A percentile compares a stretch with the other conserved stretches of the same genome.
Conservation (phyloP, 805 yeast genomes). For the Wickerhamiella spandovensis region DNA sequence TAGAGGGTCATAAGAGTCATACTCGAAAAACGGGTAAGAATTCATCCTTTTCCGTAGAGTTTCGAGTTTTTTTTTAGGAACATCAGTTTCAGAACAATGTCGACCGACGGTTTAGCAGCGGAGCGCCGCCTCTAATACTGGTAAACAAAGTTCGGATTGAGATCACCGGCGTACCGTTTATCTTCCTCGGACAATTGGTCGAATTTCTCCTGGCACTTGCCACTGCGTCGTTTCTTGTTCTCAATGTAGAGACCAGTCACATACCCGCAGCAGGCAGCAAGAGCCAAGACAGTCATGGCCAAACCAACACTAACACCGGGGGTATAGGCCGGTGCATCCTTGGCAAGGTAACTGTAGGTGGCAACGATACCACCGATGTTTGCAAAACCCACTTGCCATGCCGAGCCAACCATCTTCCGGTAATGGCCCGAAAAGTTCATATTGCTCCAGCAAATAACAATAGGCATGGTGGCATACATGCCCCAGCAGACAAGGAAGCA, state of each 20-base stretch:
- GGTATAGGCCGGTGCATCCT: conserved; percentile 44
- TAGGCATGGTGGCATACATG: conserved; percentile 51
- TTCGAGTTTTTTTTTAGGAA: no score
- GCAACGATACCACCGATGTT: conserved; percentile 63
- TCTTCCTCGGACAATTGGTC: conserved; percentile 14
- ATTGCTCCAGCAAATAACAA: conserved; percentile 52
- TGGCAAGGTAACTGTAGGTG: conserved; percentile 39
- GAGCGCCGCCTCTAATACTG: conserved; percentile 18
- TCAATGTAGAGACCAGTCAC: conserved; percentile 22
- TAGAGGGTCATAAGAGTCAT: background rate
- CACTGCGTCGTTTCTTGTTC: conserved; percentile 18
- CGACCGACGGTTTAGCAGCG: no score
- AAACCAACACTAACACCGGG: conserved; percentile 42
- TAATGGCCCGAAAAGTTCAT: conserved; percentile 51
- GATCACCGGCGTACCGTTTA: conserved; percentile 22
- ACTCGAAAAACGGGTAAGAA: no score
- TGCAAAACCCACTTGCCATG: conserved; percentile 57
- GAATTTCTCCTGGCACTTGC: conserved; percentile 18
- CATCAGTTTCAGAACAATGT: no score
- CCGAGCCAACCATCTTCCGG: conserved; percentile 45
- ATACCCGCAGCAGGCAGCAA: conserved; percentile 23
- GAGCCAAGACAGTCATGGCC: conserved; percentile 24
- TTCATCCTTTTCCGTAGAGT: background rate
- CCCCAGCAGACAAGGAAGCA: conserved; percentile 49
- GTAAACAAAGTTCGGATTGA: conserved; percentile 23